Conservation (phyloP, 2,329 filamentous ascomycete species). For the Teratosphaeria viscida region DNA sequence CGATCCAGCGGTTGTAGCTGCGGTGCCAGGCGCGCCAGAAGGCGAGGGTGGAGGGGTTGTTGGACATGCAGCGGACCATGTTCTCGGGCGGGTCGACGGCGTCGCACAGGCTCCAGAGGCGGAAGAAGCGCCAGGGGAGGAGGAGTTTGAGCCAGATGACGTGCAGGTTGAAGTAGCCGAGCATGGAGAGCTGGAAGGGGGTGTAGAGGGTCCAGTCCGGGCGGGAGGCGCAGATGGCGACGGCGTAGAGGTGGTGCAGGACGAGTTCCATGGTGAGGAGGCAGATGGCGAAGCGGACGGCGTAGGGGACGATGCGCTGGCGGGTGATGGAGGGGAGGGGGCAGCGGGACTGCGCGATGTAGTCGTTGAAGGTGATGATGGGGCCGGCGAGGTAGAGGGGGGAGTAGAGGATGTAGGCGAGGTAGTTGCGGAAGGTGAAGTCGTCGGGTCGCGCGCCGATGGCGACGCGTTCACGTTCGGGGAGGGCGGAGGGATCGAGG, state of each 20-base stretch:
- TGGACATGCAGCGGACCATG: conserved; percentile 90
- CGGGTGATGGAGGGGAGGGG: conserved; percentile 55
- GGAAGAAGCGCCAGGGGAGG: conserved; percentile 95
- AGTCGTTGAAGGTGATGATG: conserved; percentile 97
- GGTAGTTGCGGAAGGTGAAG: conserved; percentile 74
- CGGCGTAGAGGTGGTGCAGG: conserved; percentile 84
- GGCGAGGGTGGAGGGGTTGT: conserved; percentile 81
- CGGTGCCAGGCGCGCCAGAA: conserved; percentile 98
- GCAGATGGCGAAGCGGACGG: conserved; percentile 66
- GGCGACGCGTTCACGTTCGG: conserved; percentile 75
- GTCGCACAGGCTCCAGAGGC: conserved; percentile 86
- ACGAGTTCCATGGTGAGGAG: conserved; percentile 85
- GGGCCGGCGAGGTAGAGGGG: conserved; percentile 88
- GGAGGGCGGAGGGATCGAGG: conserved; percentile 74
- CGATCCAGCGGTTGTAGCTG: conserved; percentile 86
- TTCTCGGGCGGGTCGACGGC: conserved; percentile 94
- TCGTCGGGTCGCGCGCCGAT: conserved; percentile 61
- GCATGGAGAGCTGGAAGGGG: conserved; percentile 74
- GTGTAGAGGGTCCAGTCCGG: conserved; percentile 78
- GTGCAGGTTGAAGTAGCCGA: conserved; percentile 93
- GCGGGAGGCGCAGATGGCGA: conserved; percentile 74
- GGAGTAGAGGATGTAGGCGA: conserved; percentile 83
- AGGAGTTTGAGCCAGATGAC: conserved; percentile 97
- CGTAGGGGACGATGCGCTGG: conserved; percentile 66
- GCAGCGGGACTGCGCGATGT: conserved; percentile 75